Conservation (phyloP, 352 stramenopile genomes). For the Hyaloperonospora arabidopsidis region DNA sequence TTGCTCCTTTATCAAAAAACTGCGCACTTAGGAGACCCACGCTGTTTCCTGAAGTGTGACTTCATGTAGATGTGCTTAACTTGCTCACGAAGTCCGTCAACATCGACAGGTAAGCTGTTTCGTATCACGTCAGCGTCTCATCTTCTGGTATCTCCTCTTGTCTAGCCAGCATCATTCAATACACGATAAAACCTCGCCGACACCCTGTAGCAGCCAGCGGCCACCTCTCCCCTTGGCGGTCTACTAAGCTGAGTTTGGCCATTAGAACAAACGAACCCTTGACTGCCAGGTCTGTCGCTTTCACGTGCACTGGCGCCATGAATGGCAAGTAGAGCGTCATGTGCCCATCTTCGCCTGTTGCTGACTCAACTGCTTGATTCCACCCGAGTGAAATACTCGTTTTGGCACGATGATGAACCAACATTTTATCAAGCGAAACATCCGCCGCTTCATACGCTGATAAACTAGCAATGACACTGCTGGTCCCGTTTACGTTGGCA, state of each 20-base stretch:
- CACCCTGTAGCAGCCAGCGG: slow-evolving; percentile 32
- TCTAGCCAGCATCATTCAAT: too few relatives aligned
- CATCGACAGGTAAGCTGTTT: too few relatives aligned
- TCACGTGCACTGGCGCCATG: slow-evolving; percentile 37
- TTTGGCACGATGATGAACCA: slow-evolving; percentile 21
- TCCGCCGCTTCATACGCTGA: slow-evolving; percentile 12
- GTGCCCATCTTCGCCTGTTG: background rate
- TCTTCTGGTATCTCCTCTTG: background rate
- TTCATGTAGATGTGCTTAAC: too few relatives aligned
- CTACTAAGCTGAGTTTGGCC: slow-evolving; percentile 26
- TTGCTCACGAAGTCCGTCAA: too few relatives aligned
- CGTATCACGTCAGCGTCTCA: too few relatives aligned
- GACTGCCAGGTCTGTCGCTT: slow-evolving; percentile 21
- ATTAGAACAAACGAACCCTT: slow-evolving; percentile 47
- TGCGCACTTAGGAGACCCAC: too few relatives aligned
- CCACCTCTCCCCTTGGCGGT: slow-evolving; percentile 28
- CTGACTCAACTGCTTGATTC: slow-evolving; percentile 11
- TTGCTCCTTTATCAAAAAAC: too few relatives aligned
- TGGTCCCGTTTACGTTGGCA: slow-evolving; percentile 1
- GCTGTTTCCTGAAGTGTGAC: too few relatives aligned
- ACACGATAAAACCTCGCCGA: slow-evolving; percentile 45
- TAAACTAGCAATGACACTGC: slow-evolving; percentile 1
- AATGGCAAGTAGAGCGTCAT: slow-evolving; percentile 32
- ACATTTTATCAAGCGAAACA: slow-evolving; percentile 7
- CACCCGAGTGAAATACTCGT: slow-evolving; percentile 24